Base-by-base conservation (phyloP, 768 basidiomycete genomes). In the Heimioporus sp. region DNA sequence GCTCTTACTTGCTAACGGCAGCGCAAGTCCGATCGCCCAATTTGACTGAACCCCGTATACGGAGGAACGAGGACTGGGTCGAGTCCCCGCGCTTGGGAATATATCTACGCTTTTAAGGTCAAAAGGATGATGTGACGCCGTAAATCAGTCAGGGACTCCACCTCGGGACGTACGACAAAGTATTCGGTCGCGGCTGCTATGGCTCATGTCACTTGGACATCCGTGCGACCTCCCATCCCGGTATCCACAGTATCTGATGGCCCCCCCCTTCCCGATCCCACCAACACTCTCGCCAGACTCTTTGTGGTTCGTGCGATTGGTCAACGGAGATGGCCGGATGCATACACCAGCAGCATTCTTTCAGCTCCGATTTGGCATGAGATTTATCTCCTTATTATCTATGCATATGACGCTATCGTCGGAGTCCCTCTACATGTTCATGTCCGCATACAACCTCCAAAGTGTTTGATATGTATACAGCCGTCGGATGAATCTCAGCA, bases 331-430 rank as follows among this genome's bases (percentile, higher is more conserved):
- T 43, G 43, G 16, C 46, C 51, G 13, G 11, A 36, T 15, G 9
- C 32, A 35, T 24, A 16, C 28, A 56, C 55, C 45, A 43, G 24
- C 24, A 4, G 24, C 46, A 51, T 21, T 4, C 13, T 10, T 44
- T 28, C 43, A 43, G 43, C 50, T 50, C 61, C 61, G 61, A 52
- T n/a, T 42, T 60, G 57, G 55, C 42, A 50, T 47, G 36, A 24
- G 41, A 12, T 45, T 21, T 59, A 59, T 50, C 44, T 42, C 36
- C 38, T 49, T 30, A 13, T 28, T 32, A 13, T 53, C 30, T 24
- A 40, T 39, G 20, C 41, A 20, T 12, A 53, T 62, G 58, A 54
- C 52, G 43, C 52, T 49, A 62, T 50, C n/a, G 36, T 11, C 51
- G 51, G 48, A 28, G 49, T 51, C 20, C 54, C 52, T 28, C 24